These are phyloP conservation scores for Davidsoniella virescens DNA, from an alignment of 2,329 filamentous ascomycete species.

Conservation along the genomic window DNA sequence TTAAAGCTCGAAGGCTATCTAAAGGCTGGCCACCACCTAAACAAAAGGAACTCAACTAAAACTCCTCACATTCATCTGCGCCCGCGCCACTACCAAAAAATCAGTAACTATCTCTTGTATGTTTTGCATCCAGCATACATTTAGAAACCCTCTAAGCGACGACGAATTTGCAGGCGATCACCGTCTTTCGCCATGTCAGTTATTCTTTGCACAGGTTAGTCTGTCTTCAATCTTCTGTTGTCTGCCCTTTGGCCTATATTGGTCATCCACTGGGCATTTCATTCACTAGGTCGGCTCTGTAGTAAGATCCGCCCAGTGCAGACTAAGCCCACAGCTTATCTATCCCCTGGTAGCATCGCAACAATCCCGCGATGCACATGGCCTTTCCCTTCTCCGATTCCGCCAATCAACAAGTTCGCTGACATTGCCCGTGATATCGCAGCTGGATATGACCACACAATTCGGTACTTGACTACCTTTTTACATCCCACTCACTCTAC, in stretches of 20 bases:
- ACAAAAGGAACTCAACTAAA: not conserved
- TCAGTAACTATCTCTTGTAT: not conserved
- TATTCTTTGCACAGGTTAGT: constrained; percentile 44
- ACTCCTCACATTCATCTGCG: too few species aligned
- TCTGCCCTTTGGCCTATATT: constrained; percentile 1
- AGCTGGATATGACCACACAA: constrained; percentile 49
- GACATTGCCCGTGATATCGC: not conserved
- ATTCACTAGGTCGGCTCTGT: not conserved
- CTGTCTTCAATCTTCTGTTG: constrained; percentile 2
- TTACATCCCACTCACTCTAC: not conserved
- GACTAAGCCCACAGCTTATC: too few species aligned
- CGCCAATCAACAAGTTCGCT: too few species aligned
- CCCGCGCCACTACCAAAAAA: not conserved
- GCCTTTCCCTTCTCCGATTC: not conserved
- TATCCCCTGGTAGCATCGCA: too few species aligned
- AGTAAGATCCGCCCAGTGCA: too few species aligned
- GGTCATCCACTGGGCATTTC: not conserved
- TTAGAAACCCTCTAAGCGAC: not conserved
- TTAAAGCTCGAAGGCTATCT: too few species aligned
- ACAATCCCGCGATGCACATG: too few species aligned
- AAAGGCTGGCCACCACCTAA: too few species aligned
- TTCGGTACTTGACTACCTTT: constrained; percentile 28
- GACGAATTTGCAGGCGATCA: not conserved
- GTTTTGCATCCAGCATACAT: not conserved
- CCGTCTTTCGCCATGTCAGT: constrained; percentile 33